Evolutionary conservation across 2,329 filamentous ascomycete genomes (phyloP), one percentile per base, ranked within the genome.

Genomic region (Ramularia endophylla): DNA sequence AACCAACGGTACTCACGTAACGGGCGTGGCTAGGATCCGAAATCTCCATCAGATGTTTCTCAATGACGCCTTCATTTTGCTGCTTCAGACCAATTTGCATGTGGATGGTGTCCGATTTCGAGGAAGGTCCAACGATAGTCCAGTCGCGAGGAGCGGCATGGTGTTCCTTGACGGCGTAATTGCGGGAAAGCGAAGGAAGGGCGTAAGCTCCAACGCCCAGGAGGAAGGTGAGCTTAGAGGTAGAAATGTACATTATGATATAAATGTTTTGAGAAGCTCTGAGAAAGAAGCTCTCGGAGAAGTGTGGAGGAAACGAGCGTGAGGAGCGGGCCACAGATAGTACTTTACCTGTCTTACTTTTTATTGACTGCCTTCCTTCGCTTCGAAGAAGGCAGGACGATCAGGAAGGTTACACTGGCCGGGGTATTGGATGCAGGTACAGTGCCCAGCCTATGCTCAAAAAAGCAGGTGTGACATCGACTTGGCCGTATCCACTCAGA

Each of bases 21-120:
- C 73, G 72, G 41, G 57, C 44, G 51, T 78, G 72, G 9, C 62
- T 63, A 7, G 76, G 76, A 46, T 75, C 67, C 8, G 73, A 76
- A 19, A 75, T 68, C 59, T 77, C 68, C 41, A 69, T 65, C 5
- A 80, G 63, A 50, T 78, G 74, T 45, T 68, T 66, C 56, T 79
- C 74, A 15, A 80, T 62, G 48, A 73, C 70, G 13, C 68, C 66
- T 42, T 78, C 76, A 31, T 72, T 71, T 43, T 68, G 65, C 56
- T 80, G 77, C 65, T 73, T 78, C 45, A 81, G 57, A 20, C 72
- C 77, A 53, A 80, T 79, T 36, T 77, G 71, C 34, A 81, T 60
- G 27, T 75, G 62, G 45, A 80, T 69, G 25, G 67, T 61, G 46
- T 74, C 68, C 13, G 65, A 59, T 32, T 68, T 65, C 28, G 72